Evolutionary conservation across 2,329 filamentous ascomycete species (phyloP), one percentile per base, ranked within the genome.

Genomic region (Colletotrichum sp.): DNA sequence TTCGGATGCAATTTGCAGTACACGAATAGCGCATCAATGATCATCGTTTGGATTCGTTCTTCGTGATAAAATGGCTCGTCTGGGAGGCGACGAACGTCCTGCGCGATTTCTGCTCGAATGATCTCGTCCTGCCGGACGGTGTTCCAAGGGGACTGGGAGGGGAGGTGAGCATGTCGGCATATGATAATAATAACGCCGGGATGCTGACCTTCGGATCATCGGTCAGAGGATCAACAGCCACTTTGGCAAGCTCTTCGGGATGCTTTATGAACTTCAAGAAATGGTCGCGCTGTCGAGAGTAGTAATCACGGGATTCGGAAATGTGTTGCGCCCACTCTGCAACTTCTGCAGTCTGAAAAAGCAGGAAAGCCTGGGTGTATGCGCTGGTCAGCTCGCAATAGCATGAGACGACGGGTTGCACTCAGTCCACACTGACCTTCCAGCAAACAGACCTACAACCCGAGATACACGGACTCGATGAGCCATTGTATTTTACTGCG

Each of bases 1-100:
- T 94, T 92, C 3, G 95, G 95, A 81, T 98, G 95, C 69, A 97
- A 90, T 84, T 98, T 98, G 86, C 96, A 97, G 85, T 96, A 98
- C 78, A 99, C 91, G 84, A 98, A 99, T 38, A 99, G 88, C 36
- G 98, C 93, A 81, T 99, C 95, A 36, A 97, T 86, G 80, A 99
- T 93, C 84, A 95, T 94, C 56, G 89, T 89, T 83, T 98, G 97
- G 2, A 94, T 95, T 16, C 89, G 87, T 15, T 93, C 91, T 79
- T 96, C 91, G 73, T 96, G 95, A 81, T 98, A 99, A 82, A 96
- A 97, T 62, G 92, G 91, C 80, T 97, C 96, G 80, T 98, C 97
- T 8, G 96, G 97, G 84, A 98, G 95, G 78, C 97, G 91, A 79
- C 97, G 94, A 21, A 99, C 96, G 86, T 99, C 97, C 85, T 98